phyloP scores from a whole-genome alignment of 2,329 filamentous ascomycete species.

The Elsinoe perseae region DNA sequence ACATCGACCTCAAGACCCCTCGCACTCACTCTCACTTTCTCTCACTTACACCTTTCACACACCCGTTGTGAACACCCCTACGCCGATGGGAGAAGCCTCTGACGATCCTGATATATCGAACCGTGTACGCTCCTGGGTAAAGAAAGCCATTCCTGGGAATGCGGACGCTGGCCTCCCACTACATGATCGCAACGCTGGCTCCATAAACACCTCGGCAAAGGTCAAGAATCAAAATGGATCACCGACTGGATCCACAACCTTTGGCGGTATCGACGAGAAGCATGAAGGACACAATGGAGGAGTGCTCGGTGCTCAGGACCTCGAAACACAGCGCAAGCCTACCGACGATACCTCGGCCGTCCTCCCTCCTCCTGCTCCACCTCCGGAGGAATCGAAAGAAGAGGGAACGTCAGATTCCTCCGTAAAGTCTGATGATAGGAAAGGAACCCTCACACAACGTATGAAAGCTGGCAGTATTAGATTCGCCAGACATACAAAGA shows the following conservation, averaged over 20 bases:
- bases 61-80: constrained; percentile 19
- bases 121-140: constrained; percentile 45
- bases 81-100: constrained; percentile 48
- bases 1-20: not conserved
- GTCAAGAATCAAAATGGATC: constrained; percentile 23
- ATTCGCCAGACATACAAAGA: constrained; percentile 48
- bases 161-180: constrained; percentile 20
- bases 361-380: constrained; percentile 31
- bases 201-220: constrained; percentile 22
- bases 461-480: constrained; percentile 43
- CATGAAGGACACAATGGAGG: constrained; percentile 23
- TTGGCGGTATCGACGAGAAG: constrained; percentile 20
- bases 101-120: constrained; percentile 45
- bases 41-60: constrained; percentile 13
- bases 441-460: constrained; percentile 42
- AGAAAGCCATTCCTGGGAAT: constrained; percentile 35
- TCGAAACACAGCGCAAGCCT: constrained; percentile 24
- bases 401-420: constrained; percentile 47
- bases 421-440: constrained; percentile 36
- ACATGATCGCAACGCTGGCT: constrained; percentile 29
- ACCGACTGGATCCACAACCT: constrained; percentile 23
- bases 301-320: constrained; percentile 18
- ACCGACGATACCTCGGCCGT: constrained; percentile 25
- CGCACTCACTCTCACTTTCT: constrained; percentile 11
- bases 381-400: constrained; percentile 40